Evolutionary conservation across 2,329 filamentous ascomycete genomes (phyloP).

Genomic region (Chaetomiaceae sp.): DNA sequence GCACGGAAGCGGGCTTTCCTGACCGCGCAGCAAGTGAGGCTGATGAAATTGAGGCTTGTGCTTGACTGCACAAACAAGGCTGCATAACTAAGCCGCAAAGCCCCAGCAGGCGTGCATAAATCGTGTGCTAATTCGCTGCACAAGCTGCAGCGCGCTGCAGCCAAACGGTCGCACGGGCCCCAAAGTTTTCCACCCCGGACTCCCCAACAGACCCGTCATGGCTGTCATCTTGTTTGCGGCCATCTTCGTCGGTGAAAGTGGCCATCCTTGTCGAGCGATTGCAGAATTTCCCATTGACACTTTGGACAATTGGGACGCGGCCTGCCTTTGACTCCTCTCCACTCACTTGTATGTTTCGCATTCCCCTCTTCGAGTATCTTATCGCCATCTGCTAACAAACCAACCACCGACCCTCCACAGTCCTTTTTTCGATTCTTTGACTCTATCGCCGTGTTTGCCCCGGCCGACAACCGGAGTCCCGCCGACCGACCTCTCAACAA

Average conservation of each 20-base stretch:
- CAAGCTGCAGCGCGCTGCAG: too few species aligned
- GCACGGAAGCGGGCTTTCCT: constrained; percentile 10
- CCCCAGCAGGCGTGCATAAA: too few species aligned
- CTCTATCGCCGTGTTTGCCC: background rate
- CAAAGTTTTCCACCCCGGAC: constrained; percentile 1
- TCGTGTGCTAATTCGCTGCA: too few species aligned
- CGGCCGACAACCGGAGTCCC: constrained; percentile 17
- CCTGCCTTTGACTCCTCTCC: constrained; percentile 2
- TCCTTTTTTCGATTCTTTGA: background rate
- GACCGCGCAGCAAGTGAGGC: constrained; percentile 5
- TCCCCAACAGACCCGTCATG: constrained; percentile 6
- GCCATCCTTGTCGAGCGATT: constrained; percentile 8
- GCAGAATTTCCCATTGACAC: constrained; percentile 4
- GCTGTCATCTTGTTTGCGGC: constrained; percentile 5
- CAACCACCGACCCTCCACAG: background rate
- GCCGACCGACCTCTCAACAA: background rate
- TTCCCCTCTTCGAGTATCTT: too few species aligned
- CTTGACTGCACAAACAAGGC: background rate
- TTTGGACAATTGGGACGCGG: background rate
- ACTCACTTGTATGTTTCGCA: constrained; percentile 12
- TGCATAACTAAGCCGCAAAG: background rate
- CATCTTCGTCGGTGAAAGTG: constrained; percentile 9
- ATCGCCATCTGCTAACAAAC: background rate
- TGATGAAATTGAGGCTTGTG: constrained; percentile 16
- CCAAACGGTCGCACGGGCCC: background rate